Conservation (phyloP, 2,329 filamentous ascomycete genomes). For the Graphilbum fragrans region DNA sequence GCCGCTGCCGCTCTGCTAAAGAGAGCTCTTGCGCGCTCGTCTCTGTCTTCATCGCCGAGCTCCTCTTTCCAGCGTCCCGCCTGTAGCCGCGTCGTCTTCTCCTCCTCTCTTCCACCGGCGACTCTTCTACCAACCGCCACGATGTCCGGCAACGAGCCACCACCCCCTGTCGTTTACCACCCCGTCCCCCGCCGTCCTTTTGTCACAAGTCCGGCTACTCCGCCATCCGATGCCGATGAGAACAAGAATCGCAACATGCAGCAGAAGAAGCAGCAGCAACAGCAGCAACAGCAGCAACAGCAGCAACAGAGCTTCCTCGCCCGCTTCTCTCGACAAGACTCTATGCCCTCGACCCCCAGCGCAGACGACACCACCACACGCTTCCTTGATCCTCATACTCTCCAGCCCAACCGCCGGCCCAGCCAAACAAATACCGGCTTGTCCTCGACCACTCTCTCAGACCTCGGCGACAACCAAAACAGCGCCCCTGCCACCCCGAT, state of each 20-base stretch:
- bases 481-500: constrained; percentile 12
- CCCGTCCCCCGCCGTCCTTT: neutral
- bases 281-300: neutral
- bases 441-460: neutral
- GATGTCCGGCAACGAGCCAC: neutral
- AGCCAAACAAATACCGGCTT: neutral
- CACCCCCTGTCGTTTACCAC: neutral
- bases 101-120: too few relatives aligned
- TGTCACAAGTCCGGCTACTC: neutral
- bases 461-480: neutral
- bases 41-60: too few relatives aligned
- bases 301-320: neutral
- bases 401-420: neutral
- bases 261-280: neutral
- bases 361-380: neutral
- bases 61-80: too few relatives aligned
- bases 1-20: too few relatives aligned
- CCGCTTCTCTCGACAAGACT: neutral
- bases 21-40: too few relatives aligned
- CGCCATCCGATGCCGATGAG: neutral
- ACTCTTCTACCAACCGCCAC: neutral
- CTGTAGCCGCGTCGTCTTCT: too few relatives aligned
- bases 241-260: neutral
- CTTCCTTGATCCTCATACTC: neutral
- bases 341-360: neutral